Percentiles rank a stretch among this genome's conserved stretches.
Conservation (phyloP, 345 rosid species). For the Eucalyptus erythrocorys region DNA sequence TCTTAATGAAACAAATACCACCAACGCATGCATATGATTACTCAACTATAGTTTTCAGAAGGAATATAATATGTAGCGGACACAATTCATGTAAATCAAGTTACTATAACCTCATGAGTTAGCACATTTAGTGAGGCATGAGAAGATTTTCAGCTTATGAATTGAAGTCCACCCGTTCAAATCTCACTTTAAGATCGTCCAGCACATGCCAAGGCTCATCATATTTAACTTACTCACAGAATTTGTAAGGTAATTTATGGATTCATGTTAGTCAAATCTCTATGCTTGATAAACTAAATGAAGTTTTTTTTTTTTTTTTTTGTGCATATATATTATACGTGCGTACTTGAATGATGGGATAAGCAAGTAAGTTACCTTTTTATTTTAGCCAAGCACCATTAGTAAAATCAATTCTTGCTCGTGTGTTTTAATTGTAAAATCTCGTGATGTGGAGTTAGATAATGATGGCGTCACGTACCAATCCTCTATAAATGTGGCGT, state of each 20-base stretch:
- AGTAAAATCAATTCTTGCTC: neutral
- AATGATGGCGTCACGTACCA: neutral
- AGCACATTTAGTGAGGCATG: neutral
- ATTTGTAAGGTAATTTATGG: neutral
- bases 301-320: neutral
- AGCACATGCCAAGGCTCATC: neutral
- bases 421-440: neutral
- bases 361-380: neutral
- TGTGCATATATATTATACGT: neutral
- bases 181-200: accelerated
- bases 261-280: neutral
- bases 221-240: neutral
- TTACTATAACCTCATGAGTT: neutral
- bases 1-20: neutral
- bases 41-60: neutral
- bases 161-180: neutral
- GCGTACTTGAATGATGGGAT: neutral
- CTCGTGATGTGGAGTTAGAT: neutral
- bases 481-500: neutral
- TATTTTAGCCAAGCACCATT: neutral
- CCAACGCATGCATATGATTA: neutral
- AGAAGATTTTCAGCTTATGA: neutral
- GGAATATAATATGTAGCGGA: neutral
- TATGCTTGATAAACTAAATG: neutral
- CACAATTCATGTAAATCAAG: neutral